Conservation (phyloP, 2,329 filamentous ascomycete genomes). For the Coniosporium tulheliwenetii region DNA sequence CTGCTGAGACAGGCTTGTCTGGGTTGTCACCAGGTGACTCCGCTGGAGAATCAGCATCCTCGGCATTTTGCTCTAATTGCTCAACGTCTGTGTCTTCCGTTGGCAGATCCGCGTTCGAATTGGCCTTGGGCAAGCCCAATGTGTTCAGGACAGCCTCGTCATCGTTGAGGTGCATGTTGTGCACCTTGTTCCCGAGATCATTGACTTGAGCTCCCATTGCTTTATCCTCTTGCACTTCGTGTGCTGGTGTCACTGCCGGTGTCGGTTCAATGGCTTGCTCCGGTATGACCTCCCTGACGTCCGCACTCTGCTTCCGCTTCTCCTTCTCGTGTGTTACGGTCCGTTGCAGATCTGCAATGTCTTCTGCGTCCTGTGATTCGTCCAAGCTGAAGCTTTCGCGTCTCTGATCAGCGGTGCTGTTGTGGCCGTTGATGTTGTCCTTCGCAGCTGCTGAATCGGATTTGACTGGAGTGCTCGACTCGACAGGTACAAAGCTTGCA, state of each 20-base stretch:
- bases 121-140: background rate
- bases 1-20: conserved; percentile 27
- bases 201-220: conserved; percentile 7
- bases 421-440: conserved; percentile 8
- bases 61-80: background rate
- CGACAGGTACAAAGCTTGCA: conserved; percentile 32
- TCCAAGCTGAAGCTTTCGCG: conserved; percentile 27
- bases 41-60: conserved; percentile 1
- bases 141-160: background rate
- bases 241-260: conserved; percentile 17
- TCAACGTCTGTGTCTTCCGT: conserved; percentile 6
- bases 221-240: conserved; percentile 11
- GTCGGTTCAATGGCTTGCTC: conserved; percentile 23
- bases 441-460: conserved; percentile 7
- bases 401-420: conserved; percentile 15
- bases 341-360: conserved; percentile 20
- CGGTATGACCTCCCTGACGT: conserved; percentile 22
- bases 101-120: conserved; percentile 3
- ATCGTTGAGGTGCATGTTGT: background rate
- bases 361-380: conserved; percentile 16
- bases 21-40: conserved; percentile 18
- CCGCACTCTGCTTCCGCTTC: conserved; percentile 18
- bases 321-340: conserved; percentile 23
- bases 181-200: background rate
- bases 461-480: conserved; percentile 7